Evolutionary conservation across 768 basidiomycete species (phyloP), one percentile per base, ranked within the genome.

Genomic region (Pleurotus sapidus): DNA sequence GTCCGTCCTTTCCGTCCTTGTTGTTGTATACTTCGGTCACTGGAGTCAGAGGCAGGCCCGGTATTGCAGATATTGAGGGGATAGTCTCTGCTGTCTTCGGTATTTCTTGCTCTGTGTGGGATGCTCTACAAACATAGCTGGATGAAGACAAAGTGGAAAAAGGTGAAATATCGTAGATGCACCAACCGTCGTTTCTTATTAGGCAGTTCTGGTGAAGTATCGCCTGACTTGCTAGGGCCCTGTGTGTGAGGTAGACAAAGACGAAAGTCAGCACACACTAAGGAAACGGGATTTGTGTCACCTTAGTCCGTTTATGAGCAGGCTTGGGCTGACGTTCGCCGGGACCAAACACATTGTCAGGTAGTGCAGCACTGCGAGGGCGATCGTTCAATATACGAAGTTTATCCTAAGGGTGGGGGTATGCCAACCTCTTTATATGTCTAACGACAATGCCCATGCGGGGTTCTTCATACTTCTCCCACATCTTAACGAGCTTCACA

Each of bases 361-460:
- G 93, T 25, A 95, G 76, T 2, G 77, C 77, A 54, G 89, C 79
- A 63, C 93, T 94, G 64, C 11, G 12, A n/a, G 43, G 42, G 49
- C 25, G 47, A 54, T 48, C 24, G 18, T 23, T 40, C 34, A 62
- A 56, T 27, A 49, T 25, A 17, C 39, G 49, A 34, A 38, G 59
- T 55, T 24, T 61, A 60, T 39, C 25, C 46, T 27, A 39, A 58
- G 46, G 55, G 15, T 39, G 57, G 9, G 15, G 42, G 46, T 58
- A 53, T 20, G 64, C 79, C 40, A 57, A 94, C 95, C 86, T 88
- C 79, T 86, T 97, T 67, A 98, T 93, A 68, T 98, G 89, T 49
- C 93, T 87, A 25, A 99, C 89, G 49, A 92, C 83, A 59, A 99
- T 90, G 18, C 95, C 94, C 97, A 99, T 99, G 55, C 84, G 86